Base-by-base conservation (phyloP, 768 basidiomycete species). In the Tulasnella sp. region DNA sequence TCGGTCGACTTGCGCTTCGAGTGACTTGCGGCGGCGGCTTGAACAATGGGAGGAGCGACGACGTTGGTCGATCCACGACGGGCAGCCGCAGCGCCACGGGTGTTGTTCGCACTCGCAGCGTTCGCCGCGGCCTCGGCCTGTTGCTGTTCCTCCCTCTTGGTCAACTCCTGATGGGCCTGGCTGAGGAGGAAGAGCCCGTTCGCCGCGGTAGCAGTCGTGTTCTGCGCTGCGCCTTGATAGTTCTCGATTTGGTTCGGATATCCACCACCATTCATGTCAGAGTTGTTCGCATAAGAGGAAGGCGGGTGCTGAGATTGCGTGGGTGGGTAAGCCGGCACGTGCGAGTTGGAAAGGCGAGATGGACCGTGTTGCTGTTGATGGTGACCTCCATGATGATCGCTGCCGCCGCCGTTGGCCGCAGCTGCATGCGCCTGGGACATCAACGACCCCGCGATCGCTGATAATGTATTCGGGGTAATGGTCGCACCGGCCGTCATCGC, bases 141-240 rank as follows among this genome's bases (percentile, higher is more conserved):
- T 32, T 51, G 82, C 80, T 64, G 83, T 69, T 90, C 87, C 71
- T 95, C 92, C n/a, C 90, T 83, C 74, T 94, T 95, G 38, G 88
- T 89, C 61, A 96, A 82, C 76, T 95, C 93, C 70, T 96, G 93
- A 69, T 96, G 93, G 26, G 93, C 94, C 73, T 97, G 93, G 0
- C 84, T 86, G 55, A 97, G 83, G 50, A 97, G 77, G 74, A 94
- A 97, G 48, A 97, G 81, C 26, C 94, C 93, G 68, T 95, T 96
- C 53, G 91, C 86, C 56, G 91, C 89, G 19, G 81, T 77, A 45
- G 72, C 79, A 1, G 89, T 77, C 8, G 86, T 80, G 43, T 74
- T 83, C 50, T 77, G 76, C 2, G 85, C 73, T 41, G 70, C 67
- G n/a, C 66, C 69, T 45, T 70, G 30, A 43, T 55, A 50, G n/a